Percentiles rank a stretch among this genome's conserved stretches.
These are phyloP conservation scores for Elasticomyces elasticus DNA, from an alignment of 495 filamentous ascomycete genomes.

Conservation along the genomic window DNA sequence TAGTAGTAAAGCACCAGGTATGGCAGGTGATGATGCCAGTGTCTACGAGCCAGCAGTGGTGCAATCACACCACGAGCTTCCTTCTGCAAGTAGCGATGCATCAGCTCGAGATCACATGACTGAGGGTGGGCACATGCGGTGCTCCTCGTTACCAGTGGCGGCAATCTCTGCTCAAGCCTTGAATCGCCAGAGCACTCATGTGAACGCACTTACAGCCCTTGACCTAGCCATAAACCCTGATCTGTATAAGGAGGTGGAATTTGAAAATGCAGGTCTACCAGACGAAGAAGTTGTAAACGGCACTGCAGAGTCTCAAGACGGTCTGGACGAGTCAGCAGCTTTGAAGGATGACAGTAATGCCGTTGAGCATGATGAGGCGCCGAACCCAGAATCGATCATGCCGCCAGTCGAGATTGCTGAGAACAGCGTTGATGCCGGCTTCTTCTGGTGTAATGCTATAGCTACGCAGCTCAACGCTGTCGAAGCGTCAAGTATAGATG, in stretches of 20 bases:
- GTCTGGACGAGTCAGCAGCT: background rate
- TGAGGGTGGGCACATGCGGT: too few relatives aligned
- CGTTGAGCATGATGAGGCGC: background rate
- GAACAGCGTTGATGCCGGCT: background rate
- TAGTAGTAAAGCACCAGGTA: background rate
- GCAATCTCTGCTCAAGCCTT: too few relatives aligned
- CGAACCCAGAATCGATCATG: background rate
- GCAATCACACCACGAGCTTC: too few relatives aligned
- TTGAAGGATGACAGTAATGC: background rate
- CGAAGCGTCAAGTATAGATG: background rate
- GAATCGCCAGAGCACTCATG: background rate
- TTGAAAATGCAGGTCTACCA: background rate
- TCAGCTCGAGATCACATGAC: too few relatives aligned
- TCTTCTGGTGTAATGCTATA: background rate
- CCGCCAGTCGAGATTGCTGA: background rate
- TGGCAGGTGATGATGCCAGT: too few relatives aligned
- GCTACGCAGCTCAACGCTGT: background rate
- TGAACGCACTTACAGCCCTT: background rate
- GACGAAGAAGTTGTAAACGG: background rate
- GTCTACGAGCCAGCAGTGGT: too few relatives aligned
- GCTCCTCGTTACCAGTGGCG: too few relatives aligned
- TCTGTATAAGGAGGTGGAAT: background rate
- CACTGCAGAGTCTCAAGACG: background rate
- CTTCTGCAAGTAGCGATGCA: too few relatives aligned
- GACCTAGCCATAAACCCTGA: background rate